Percentiles rank a stretch among this genome's conserved stretches.
These are phyloP conservation scores for Lasiosphaeris hirsuta DNA, from an alignment of 495 filamentous ascomycete species.

Conservation along the genomic window DNA sequence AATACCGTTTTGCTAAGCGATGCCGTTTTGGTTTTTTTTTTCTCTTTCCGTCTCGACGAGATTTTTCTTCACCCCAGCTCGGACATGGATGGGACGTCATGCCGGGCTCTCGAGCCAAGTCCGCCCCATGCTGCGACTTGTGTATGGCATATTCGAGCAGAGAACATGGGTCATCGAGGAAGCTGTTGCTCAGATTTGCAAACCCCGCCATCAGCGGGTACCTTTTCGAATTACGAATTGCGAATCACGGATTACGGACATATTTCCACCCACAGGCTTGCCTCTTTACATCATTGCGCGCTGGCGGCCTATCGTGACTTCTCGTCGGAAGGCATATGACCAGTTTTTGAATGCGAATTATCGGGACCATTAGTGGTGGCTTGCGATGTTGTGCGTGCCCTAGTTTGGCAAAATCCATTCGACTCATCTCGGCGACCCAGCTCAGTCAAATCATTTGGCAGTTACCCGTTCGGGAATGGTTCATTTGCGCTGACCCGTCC, in stretches of 20 bases:
- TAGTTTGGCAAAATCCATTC: background rate
- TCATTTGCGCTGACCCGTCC: background rate
- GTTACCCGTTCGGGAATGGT: constrained; percentile 3
- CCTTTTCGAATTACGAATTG: no score
- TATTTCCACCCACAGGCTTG: no score
- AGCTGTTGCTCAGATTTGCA: no score
- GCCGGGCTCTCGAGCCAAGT: background rate
- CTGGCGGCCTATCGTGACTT: no score
- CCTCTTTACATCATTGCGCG: no score
- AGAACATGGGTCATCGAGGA: background rate
- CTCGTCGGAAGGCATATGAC: no score
- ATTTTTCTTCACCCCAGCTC: background rate
- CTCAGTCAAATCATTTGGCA: background rate
- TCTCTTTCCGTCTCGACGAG: background rate
- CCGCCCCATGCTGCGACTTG: background rate
- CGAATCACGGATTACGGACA: no score
- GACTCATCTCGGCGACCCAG: background rate
- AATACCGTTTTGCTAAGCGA: background rate
- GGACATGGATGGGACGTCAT: constrained; percentile 2
- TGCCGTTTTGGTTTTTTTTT: background rate
- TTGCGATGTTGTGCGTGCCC: background rate
- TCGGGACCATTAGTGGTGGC: background rate
- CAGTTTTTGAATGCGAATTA: no score
- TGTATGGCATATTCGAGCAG: background rate
- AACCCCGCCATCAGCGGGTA: no score